phyloP scores from a whole-genome alignment of 768 basidiomycete species.

The Russula lepida region DNA sequence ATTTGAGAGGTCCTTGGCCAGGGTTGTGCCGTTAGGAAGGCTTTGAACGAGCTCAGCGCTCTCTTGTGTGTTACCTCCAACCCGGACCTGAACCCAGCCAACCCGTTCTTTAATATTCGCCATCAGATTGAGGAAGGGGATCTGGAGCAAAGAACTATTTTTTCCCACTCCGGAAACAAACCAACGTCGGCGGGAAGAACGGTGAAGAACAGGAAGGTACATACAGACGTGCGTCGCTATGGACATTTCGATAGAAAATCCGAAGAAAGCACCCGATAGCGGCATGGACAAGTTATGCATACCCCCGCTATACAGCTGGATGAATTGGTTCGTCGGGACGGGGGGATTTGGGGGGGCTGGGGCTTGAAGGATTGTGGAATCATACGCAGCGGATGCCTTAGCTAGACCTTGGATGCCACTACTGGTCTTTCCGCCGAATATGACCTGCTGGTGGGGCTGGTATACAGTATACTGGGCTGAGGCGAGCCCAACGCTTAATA shows the following conservation, averaged over 20 bases:
- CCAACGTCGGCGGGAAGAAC: background rate
- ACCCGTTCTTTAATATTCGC: conserved; percentile 58
- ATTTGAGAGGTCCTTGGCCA: conserved; percentile 40
- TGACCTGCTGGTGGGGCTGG: conserved; percentile 18
- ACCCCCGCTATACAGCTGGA: conserved; percentile 32
- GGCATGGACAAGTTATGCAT: conserved; percentile 34
- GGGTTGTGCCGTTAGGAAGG: conserved; percentile 38
- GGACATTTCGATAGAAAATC: conserved; percentile 72
- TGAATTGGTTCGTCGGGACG: conserved; percentile 35
- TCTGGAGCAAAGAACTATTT: conserved; percentile 46
- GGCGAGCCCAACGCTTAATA: background rate
- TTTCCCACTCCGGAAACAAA: conserved; percentile 36
- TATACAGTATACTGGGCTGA: conserved; percentile 17
- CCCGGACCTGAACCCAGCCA: conserved; percentile 53
- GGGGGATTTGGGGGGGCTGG: conserved; percentile 42
- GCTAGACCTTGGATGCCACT: conserved; percentile 9
- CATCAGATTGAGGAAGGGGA: conserved; percentile 75
- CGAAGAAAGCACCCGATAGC: conserved; percentile 52
- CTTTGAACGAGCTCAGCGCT: conserved; percentile 42
- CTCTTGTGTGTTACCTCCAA: conserved; percentile 81
- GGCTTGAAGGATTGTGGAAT: conserved; percentile 41
- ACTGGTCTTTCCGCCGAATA: conserved; percentile 11
- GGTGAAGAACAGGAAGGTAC: conserved; percentile 24
- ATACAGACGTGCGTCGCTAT: conserved; percentile 56
- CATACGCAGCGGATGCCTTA: conserved; percentile 43